phyloP scores from a whole-genome alignment of 371 early-diverging fungal genomes.

The Thermomucor indicae-seudaticae region DNA sequence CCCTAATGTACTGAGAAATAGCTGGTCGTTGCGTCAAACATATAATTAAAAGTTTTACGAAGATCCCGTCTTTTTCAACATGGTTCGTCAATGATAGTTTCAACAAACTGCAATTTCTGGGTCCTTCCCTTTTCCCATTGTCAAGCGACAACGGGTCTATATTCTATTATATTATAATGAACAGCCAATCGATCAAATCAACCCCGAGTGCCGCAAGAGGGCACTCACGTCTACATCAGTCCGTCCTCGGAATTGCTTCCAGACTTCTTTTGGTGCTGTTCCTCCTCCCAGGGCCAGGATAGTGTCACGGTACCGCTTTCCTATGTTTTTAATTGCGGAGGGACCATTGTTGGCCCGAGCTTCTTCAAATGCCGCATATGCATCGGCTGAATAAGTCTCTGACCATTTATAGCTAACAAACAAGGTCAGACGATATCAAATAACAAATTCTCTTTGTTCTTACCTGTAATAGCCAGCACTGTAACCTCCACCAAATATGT shows the following conservation, averaged over 20 bases:
- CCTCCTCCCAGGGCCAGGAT: constrained; percentile 65
- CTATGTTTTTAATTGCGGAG: constrained; percentile 28
- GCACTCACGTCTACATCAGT: constrained; percentile 50
- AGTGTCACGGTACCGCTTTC: constrained; percentile 59
- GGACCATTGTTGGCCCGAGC: constrained; percentile 29
- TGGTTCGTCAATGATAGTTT: no score
- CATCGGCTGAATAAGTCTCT: constrained; percentile 67
- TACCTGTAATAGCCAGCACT: constrained; percentile 64
- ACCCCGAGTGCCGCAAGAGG: constrained; percentile 57
- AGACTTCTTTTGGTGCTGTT: constrained; percentile 55
- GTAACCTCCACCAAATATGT: constrained; percentile 66
- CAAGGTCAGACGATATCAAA: not conserved
- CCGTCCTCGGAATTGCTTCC: constrained; percentile 58
- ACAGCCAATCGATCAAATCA: constrained; percentile 18
- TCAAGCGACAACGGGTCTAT: no score
- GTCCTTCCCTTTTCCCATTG: no score
- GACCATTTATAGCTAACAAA: constrained; percentile 60
- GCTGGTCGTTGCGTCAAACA: no score
- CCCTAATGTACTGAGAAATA: no score
- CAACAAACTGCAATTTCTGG: no score
- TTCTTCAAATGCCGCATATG: constrained; percentile 64
- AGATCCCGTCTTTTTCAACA: no score
- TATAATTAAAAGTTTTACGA: no score
- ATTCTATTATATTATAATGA: no score
- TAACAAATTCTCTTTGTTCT: not conserved